Base-by-base conservation (phyloP, 306 rosid species). In the Prunus fruticosa region DNA sequence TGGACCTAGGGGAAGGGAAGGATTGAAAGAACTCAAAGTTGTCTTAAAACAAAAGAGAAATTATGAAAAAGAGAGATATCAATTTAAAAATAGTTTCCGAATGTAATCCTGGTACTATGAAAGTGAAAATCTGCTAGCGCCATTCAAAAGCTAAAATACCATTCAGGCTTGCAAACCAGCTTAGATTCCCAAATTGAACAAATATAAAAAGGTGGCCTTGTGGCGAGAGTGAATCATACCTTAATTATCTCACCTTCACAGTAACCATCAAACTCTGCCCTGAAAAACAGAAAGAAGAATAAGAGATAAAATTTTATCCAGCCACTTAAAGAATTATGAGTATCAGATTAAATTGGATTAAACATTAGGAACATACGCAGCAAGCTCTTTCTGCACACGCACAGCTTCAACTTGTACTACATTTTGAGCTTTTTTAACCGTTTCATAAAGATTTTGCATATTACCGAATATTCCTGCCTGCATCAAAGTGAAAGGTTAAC, bases 391-490 rank as follows among this genome's bases (percentile, higher is more conserved):
- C 84, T 91, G 94, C 74, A 91, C 97, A n/a, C 89, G 83, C 78
- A 80, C 89, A 46, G 97, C 91, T 75, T 94, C 98, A 70, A 90
- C 87, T 88, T 90, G 97, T 85, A 94, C 92, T 80, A 91, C 96
- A 86, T 80, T 88, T 56, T 91, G 96, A 5, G 96, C 98, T 74
- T 91, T 88, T 92, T 90, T 88, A 80, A 91, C 96, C 23, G 90
- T 89, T 58, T 91, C 97, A 20, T 80, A 89, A 23, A 93, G 89
- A 70, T 89, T 90, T 83, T 86, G 96, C 97, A 89, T 93, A 83
- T 89, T 89, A 52, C 93, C 92, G 8, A 91, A 71, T 56, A 89
- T 87, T 76, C 96, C 97, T 5, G 89, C 91, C 98, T 91, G 82
- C 43, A 81, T 60, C 69, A 61, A 81, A 83, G 69, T 56, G 73